phyloP scores from a whole-genome alignment of 2,329 filamentous ascomycete species.

The Stagonosporopsis tanaceti region DNA sequence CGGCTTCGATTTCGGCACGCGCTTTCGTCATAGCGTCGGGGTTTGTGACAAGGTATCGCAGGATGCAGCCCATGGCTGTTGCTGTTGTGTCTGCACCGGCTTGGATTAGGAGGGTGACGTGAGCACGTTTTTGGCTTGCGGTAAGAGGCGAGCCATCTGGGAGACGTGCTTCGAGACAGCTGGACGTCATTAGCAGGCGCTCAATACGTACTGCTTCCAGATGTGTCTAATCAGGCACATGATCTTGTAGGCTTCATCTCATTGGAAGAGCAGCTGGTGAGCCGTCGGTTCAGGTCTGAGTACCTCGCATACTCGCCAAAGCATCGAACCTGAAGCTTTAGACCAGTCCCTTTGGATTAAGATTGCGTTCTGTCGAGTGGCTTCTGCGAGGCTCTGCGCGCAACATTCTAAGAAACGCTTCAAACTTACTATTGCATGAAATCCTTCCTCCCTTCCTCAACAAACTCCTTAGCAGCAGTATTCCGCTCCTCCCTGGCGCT shows the following conservation, averaged over 20 bases:
- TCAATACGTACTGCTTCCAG: not conserved
- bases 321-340: not conserved
- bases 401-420: not conserved
- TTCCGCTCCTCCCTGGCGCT: conserved; percentile 38
- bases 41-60: conserved; percentile 38
- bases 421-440: conserved; percentile 35
- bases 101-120: conserved; percentile 51
- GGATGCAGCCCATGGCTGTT: conserved; percentile 44
- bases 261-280: no score
- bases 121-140: conserved; percentile 44
- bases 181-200: conserved; percentile 28
- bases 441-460: conserved; percentile 36
- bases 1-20: conserved; percentile 34
- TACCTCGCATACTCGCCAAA: not conserved
- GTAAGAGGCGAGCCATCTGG: conserved; percentile 41
- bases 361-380: no score
- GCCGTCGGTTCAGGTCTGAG: not conserved
- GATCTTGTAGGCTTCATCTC: no score
- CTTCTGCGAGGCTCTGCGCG: no score
- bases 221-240: not conserved
- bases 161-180: conserved; percentile 45
- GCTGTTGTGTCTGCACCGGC: conserved; percentile 49
- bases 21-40: conserved; percentile 26
- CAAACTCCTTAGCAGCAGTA: conserved; percentile 23
- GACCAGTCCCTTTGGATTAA: no score